phyloP scores from a whole-genome alignment of 2,329 filamentous ascomycete genomes.

The Trichoderma endophyticum region DNA sequence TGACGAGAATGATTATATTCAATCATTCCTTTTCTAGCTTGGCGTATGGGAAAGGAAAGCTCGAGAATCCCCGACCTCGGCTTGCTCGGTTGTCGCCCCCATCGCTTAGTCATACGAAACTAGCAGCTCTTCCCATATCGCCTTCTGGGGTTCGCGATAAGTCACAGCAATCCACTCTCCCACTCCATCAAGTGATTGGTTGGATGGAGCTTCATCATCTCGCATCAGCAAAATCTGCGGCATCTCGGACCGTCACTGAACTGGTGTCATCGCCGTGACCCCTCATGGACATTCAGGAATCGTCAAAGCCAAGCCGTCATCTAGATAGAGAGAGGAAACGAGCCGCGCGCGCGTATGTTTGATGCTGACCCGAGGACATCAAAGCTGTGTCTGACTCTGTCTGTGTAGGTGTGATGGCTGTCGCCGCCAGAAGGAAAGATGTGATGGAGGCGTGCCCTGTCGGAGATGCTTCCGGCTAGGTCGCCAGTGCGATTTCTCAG shows the following conservation, averaged over 20 bases:
- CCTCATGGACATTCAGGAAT: conserved; percentile 11
- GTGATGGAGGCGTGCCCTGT: conserved; percentile 53
- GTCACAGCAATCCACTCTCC: not conserved
- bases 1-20: not conserved
- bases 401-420: conserved; percentile 49
- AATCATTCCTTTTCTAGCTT: not conserved
- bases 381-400: not conserved
- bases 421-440: conserved; percentile 55
- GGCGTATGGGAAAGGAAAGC: not conserved
- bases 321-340: conserved; percentile 16
- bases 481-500: conserved; percentile 35
- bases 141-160: not conserved
- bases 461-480: conserved; percentile 50
- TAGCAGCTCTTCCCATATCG: not conserved
- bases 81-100: not conserved
- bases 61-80: conserved; percentile 7
- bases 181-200: not conserved
- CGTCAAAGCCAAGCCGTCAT: conserved; percentile 7
- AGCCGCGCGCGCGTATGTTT: conserved; percentile 16
- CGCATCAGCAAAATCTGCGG: not conserved
- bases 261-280: conserved; percentile 7
- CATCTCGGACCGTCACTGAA: conserved; percentile 5
- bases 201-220: not conserved
- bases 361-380: not conserved
- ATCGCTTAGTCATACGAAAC: conserved; percentile 4